Evolutionary conservation across 495 filamentous ascomycete genomes (phyloP).

Genomic region (Penicillium goetzii): DNA sequence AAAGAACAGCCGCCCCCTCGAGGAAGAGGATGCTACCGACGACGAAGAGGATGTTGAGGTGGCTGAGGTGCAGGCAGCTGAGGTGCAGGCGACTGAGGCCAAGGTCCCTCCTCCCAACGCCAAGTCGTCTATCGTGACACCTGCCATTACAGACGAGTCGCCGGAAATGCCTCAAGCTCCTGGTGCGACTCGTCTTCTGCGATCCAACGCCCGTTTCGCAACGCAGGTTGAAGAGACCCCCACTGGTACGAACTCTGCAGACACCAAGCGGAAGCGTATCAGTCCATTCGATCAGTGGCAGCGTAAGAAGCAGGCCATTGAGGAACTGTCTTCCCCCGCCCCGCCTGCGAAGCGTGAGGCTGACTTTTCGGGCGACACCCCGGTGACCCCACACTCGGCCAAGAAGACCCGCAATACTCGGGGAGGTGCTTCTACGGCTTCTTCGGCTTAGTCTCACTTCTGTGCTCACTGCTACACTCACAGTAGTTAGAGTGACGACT

Average conservation of each 20-base stretch:
- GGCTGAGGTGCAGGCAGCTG: constrained; percentile 30
- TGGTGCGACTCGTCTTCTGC: constrained; percentile 31
- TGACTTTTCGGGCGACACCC: constrained; percentile 25
- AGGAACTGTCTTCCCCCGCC: constrained; percentile 22
- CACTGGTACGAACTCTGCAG: constrained; percentile 13
- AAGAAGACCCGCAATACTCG: constrained; percentile 35
- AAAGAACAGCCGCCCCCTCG: constrained; percentile 46
- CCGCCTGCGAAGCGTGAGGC: constrained; percentile 40
- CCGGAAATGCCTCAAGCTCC: constrained; percentile 53
- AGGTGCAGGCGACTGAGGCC: constrained; percentile 39
- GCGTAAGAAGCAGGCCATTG: constrained; percentile 56
- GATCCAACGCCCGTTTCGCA: constrained; percentile 34
- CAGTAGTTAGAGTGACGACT: constrained; percentile 1
- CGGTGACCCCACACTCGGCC: constrained; percentile 29
- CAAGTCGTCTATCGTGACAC: neutral
- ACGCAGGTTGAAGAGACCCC: constrained; percentile 28
- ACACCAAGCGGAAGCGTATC: constrained; percentile 45
- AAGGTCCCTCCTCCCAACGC: constrained; percentile 4
- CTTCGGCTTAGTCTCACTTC: constrained; percentile 6
- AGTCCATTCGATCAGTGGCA: constrained; percentile 71
- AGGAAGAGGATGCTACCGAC: constrained; percentile 58
- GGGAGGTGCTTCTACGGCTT: constrained; percentile 10
- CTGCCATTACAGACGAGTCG: constrained; percentile 53
- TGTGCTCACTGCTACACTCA: neutral
- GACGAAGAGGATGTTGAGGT: constrained; percentile 63